Percentiles rank a stretch among this genome's conserved stretches.
Conservation (phyloP, 371 early-diverging fungal genomes). For the Syncephalastrum monosporum region DNA sequence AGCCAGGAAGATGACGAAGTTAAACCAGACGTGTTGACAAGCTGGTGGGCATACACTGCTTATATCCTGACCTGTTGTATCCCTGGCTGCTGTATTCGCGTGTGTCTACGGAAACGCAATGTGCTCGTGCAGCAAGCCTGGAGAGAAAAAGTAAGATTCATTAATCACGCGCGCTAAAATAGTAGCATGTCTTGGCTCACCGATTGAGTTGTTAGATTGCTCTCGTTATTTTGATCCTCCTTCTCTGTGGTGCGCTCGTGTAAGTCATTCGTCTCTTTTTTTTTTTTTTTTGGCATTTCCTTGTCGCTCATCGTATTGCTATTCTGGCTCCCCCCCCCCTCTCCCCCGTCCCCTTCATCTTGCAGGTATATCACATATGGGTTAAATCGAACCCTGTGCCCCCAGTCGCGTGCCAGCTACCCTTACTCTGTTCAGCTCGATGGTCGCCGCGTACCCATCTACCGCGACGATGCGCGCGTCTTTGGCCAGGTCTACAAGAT, state of each 20-base stretch:
- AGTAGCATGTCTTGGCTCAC: conserved; percentile 19
- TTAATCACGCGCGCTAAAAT: neutral
- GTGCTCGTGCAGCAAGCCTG: conserved; percentile 60
- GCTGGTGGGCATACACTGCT: conserved; percentile 53
- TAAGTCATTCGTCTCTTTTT: no score
- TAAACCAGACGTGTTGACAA: conserved; percentile 42
- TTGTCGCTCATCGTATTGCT: neutral
- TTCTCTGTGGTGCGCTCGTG: conserved; percentile 55
- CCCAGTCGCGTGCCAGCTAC: conserved; percentile 15
- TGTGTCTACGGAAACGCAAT: conserved; percentile 42
- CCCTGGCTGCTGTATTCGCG: conserved; percentile 49
- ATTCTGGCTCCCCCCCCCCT: conserved; percentile 22
- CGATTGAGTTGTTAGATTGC: conserved; percentile 48
- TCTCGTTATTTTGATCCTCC: conserved; percentile 64
- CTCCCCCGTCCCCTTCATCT: conserved; percentile 27
- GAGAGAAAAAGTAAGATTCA: conserved; percentile 61
- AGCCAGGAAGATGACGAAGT: conserved; percentile 27
- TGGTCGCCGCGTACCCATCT: conserved; percentile 31
- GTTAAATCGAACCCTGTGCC: conserved; percentile 51
- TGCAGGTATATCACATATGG: conserved; percentile 66
- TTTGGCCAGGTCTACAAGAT: conserved; percentile 48
- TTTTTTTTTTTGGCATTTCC: neutral
- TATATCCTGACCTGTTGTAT: conserved; percentile 54
- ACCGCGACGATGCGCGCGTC: conserved; percentile 41
- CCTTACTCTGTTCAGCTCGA: conserved; percentile 23